A percentile compares a stretch with the other conserved stretches of the same genome.
phyloP scores from a whole-genome alignment of 2,329 filamentous ascomycete genomes.

The Ophiostoma tasmaniense region DNA sequence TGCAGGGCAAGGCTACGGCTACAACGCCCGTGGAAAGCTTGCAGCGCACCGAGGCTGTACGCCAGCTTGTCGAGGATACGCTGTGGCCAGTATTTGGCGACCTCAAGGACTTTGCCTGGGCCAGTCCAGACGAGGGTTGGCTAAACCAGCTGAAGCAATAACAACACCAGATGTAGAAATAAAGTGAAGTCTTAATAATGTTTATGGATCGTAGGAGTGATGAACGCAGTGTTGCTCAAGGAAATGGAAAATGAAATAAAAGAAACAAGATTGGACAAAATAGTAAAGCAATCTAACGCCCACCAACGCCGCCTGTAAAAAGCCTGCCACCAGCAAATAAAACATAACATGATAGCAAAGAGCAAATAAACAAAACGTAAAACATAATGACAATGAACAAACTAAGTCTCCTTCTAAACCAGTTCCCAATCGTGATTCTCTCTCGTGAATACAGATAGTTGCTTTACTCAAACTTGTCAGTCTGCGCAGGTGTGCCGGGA shows the following conservation, averaged over 20 bases:
- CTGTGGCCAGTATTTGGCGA: slow-evolving; percentile 51
- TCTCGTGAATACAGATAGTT: background rate
- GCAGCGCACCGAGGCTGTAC: slow-evolving; percentile 25
- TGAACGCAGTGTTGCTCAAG: background rate
- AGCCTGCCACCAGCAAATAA: background rate
- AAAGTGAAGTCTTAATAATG: background rate
- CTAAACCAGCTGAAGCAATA: slow-evolving; percentile 17
- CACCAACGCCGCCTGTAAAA: background rate
- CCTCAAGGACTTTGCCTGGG: slow-evolving; percentile 54
- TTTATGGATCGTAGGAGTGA: background rate
- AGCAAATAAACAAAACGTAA: too few relatives aligned
- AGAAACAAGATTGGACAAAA: background rate
- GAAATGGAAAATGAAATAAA: background rate
- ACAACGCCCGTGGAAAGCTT: slow-evolving; percentile 22
- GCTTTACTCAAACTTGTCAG: slow-evolving; percentile 12
- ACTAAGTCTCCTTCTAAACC: background rate
- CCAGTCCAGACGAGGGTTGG: slow-evolving; percentile 21
- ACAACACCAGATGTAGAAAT: background rate
- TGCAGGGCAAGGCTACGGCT: slow-evolving; percentile 17
- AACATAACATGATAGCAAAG: background rate
- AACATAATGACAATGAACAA: background rate
- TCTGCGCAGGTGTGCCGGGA: slow-evolving; percentile 38
- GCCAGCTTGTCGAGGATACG: slow-evolving; percentile 29
- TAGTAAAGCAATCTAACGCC: background rate
- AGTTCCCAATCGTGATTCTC: background rate